Conservation (phyloP, 2,329 filamentous ascomycete species). For the Graphilbum ipis-grandicollis region DNA sequence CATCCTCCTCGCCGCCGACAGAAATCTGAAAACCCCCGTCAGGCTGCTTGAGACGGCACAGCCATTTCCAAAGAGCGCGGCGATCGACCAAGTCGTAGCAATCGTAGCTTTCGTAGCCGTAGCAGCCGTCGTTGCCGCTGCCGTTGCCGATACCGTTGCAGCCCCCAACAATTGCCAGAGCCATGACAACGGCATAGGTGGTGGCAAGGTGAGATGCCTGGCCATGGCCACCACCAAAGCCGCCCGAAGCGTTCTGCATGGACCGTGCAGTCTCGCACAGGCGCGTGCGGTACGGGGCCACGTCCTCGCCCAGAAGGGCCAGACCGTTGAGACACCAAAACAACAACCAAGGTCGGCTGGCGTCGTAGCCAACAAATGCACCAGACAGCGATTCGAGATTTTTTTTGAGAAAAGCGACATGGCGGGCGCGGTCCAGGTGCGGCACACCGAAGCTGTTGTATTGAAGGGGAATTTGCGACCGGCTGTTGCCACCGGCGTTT, state of each 20-base stretch:
- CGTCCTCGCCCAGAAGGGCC: slow-evolving; percentile 59
- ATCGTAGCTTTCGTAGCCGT: slow-evolving; percentile 15
- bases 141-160: slow-evolving; percentile 50
- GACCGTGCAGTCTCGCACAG: slow-evolving; percentile 59
- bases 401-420: slow-evolving; percentile 44
- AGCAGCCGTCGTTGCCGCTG: slow-evolving; percentile 75
- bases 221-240: slow-evolving; percentile 86
- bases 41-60: slow-evolving; percentile 69
- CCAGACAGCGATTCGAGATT: slow-evolving; percentile 46
- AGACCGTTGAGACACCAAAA: slow-evolving; percentile 81
- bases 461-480: slow-evolving; percentile 52
- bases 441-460: slow-evolving; percentile 62
- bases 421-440: slow-evolving; percentile 46
- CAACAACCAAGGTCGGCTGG: slow-evolving; percentile 81
- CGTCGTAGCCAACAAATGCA: slow-evolving; percentile 59
- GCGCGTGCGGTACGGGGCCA: slow-evolving; percentile 45
- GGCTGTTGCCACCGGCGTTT: slow-evolving; percentile 38
- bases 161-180: slow-evolving; percentile 63
- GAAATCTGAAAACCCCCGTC: slow-evolving; percentile 85
- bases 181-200: slow-evolving; percentile 70
- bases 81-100: slow-evolving; percentile 60
- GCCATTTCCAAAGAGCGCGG: slow-evolving; percentile 76
- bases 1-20: slow-evolving; percentile 77
- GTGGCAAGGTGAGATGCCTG: slow-evolving; percentile 79
- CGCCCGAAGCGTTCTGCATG: slow-evolving; percentile 68